Evolutionary conservation across 2,329 filamentous ascomycete genomes (phyloP), one percentile per base, ranked within the genome.

Genomic region (Colletotrichum magnum): DNA sequence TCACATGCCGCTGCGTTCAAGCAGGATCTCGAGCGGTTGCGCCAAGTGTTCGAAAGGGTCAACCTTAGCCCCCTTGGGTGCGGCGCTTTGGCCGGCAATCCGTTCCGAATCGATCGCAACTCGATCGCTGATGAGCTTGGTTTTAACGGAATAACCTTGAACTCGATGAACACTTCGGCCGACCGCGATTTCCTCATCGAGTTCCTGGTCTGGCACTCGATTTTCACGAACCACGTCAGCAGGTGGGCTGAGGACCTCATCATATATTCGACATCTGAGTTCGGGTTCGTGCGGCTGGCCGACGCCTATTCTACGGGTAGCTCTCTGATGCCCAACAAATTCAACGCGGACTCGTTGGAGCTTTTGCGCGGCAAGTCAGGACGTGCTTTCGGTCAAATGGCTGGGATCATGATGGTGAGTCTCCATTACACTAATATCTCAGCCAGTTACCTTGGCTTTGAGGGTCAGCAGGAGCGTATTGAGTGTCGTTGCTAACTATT

Each of bases 121-220:
- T n/a, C 52, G 3, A 77, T 78, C 26, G 77, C 77, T 39, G 84
- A 87, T 76, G 92, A 94, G 79, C 86, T 94, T 5, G 92, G 92
- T 15, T 94, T 94, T 73, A 87, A 90, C 2, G 89, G 89, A 1
- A 81, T 94, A 4, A 83, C 91, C 60, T 87, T 87, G 80, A 94
- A 94, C 84, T 92, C 88, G 4, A 89, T 94, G 86, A 87, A 88
- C 51, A 89, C 89, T 41, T 90, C 92, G 7, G 90, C 84, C 10
- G 92, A 94, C 76, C 87, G 92, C 13, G 92, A 94, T 75, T 94
- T 93, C 72, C 87, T 93, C 5, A 86, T 92, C 72, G 92, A 94
- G 79, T 90, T 88, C 2, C 87, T 94, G 79, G 88, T 90, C 77
- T 94, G 91, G 90, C 89, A 88, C 15, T 86, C 87, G 24, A 89